phyloP scores from a whole-genome alignment of 331 rosid genomes.

The Malus hybrid region DNA sequence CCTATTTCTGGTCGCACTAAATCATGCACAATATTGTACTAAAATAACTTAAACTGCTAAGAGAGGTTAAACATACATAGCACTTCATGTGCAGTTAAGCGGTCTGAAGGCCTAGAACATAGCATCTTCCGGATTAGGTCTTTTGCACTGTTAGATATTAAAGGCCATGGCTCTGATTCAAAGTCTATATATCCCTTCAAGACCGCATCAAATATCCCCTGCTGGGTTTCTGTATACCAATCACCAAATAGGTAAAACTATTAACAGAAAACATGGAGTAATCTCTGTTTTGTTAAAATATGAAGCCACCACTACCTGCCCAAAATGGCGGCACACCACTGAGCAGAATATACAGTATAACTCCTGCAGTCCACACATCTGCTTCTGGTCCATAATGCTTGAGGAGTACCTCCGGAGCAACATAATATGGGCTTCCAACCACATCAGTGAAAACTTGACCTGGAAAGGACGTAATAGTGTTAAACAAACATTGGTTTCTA shows the following conservation, averaged over 20 bases:
- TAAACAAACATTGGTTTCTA: not conserved
- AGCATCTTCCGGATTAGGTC: conserved; percentile 88
- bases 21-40: not conserved
- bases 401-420: conserved; percentile 99
- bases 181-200: conserved; percentile 93
- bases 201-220: conserved; percentile 97
- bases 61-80: conserved; percentile 50
- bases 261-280: conserved; percentile 12
- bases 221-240: conserved; percentile 79
- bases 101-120: conserved; percentile 75
- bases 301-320: conserved; percentile 61
- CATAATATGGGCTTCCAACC: conserved; percentile 98
- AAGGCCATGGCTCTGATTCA: conserved; percentile 98
- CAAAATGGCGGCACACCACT: conserved; percentile 99
- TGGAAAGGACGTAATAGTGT: conserved; percentile 15
- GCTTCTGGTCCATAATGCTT: conserved; percentile 97
- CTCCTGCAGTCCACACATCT: conserved; percentile 99
- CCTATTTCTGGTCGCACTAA: not conserved
- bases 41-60: not conserved
- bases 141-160: conserved; percentile 87
- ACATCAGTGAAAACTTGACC: conserved; percentile 97
- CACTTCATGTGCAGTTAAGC: conserved; percentile 96
- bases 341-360: conserved; percentile 84
- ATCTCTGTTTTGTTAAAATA: not conserved
- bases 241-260: conserved; percentile 23